Conservation (phyloP, 352 stramenopile species). For the Albugo candida region DNA sequence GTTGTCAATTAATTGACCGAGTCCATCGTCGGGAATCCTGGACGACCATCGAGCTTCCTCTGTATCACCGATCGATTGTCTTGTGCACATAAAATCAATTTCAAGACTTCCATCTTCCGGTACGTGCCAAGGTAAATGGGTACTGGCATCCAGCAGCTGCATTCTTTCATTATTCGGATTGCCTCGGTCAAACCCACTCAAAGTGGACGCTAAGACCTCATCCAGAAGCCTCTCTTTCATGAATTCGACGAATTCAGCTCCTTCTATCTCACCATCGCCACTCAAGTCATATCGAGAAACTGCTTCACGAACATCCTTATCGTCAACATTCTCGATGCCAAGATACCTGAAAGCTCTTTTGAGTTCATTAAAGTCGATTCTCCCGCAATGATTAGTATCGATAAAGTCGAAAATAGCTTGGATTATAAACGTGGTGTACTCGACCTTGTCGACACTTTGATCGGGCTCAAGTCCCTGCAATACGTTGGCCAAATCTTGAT, state of each 20-base stretch:
- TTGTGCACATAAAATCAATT: slow-evolving; percentile 64
- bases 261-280: slow-evolving; percentile 58
- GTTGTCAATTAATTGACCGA: slow-evolving; percentile 58
- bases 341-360: slow-evolving; percentile 55
- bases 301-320: slow-evolving; percentile 35
- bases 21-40: slow-evolving; percentile 40
- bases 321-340: slow-evolving; percentile 30
- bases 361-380: slow-evolving; percentile 57
- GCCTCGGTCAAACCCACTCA: neutral
- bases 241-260: slow-evolving; percentile 65
- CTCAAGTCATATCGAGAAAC: slow-evolving; percentile 59
- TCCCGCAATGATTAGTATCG: slow-evolving; percentile 46
- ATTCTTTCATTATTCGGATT: neutral
- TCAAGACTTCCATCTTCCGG: slow-evolving; percentile 38
- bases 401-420: slow-evolving; percentile 55
- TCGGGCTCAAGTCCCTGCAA: slow-evolving; percentile 36
- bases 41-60: slow-evolving; percentile 29
- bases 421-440: slow-evolving; percentile 56
- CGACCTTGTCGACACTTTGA: slow-evolving; percentile 21
- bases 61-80: slow-evolving; percentile 33
- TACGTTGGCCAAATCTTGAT: slow-evolving; percentile 23
- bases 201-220: slow-evolving; percentile 1
- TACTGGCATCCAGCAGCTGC: slow-evolving; percentile 24
- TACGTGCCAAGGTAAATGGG: slow-evolving; percentile 40
- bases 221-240: slow-evolving; percentile 46